A percentile compares a stretch with the other conserved stretches of the same genome.
Conservation (phyloP, 192 early-diverging fungal genomes). For the Podila verticillata region DNA sequence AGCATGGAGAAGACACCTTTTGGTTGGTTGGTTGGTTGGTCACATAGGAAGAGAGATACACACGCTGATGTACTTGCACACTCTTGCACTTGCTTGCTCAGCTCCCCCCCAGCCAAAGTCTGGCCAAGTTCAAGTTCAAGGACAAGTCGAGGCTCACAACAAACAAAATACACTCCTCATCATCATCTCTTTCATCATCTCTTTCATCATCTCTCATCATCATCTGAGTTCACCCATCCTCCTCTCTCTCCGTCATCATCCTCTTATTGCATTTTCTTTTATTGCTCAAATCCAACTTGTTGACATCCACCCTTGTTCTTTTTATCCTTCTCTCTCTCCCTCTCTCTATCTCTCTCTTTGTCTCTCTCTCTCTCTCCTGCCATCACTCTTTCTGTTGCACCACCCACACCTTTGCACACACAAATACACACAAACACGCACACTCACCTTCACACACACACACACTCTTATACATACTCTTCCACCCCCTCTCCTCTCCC, state of each 20-base stretch:
- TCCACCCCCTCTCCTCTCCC: neutral
- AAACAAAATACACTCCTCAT: neutral
- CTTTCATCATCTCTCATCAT: neutral
- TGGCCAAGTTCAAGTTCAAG: no score
- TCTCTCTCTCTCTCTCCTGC: conserved; percentile 2
- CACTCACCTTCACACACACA: no score
- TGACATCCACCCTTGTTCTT: neutral
- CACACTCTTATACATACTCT: neutral
- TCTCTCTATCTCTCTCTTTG: conserved; percentile 12
- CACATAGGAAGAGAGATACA: no score
- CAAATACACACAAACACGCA: no score
- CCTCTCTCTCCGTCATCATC: neutral
- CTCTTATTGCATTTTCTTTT: neutral
- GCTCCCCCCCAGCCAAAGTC: no score
- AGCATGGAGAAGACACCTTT: no score
- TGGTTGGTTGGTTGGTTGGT: no score
- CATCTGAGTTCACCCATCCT: neutral
- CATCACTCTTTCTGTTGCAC: neutral
- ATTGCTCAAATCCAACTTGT: neutral
- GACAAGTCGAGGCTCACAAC: no score
- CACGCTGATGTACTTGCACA: no score
- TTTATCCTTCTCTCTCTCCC: conserved; percentile 5
- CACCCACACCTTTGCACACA: no score
- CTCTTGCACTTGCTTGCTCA: no score
- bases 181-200: neutral